These are phyloP conservation scores for Gautieria morchelliformis DNA, from an alignment of 768 basidiomycete species.

Conservation along the genomic window DNA sequence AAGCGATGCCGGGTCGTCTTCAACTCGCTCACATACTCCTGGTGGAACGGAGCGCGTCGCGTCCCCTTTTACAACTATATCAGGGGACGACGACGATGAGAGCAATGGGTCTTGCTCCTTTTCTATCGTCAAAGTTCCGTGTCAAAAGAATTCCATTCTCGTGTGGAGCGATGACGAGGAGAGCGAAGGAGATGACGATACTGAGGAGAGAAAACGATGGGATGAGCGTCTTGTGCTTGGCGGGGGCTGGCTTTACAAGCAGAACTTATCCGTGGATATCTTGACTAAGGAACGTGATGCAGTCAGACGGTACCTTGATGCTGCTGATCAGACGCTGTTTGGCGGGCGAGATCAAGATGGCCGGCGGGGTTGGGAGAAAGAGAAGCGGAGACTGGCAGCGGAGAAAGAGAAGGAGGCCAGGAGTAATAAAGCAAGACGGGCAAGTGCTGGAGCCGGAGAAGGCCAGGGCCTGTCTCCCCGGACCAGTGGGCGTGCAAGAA, in stretches of 20 bases:
- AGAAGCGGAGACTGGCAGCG: constrained; percentile 34
- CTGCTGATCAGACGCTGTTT: constrained; percentile 77
- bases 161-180: constrained; percentile 76
- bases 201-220: constrained; percentile 59
- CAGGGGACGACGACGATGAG: constrained; percentile 30
- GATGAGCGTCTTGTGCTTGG: constrained; percentile 74
- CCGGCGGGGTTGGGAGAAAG: constrained; percentile 36
- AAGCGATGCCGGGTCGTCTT: constrained; percentile 50
- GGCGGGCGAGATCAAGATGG: constrained; percentile 39
- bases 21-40: constrained; percentile 20
- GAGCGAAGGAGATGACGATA: constrained; percentile 33
- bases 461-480: constrained; percentile 11
- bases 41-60: constrained; percentile 9
- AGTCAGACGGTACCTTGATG: constrained; percentile 55
- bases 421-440: constrained; percentile 34
- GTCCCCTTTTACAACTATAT: constrained; percentile 12
- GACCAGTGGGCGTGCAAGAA: constrained; percentile 18
- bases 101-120: constrained; percentile 57
- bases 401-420: constrained; percentile 35
- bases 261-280: constrained; percentile 46
- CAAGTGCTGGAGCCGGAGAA: constrained; percentile 35
- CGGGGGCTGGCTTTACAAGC: constrained; percentile 74
- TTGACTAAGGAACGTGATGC: constrained; percentile 48
- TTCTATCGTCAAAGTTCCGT: constrained; percentile 60
- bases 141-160: constrained; percentile 43